Conservation (phyloP, 176 grass and related monocot species). For the Oryza longistaminata region DNA sequence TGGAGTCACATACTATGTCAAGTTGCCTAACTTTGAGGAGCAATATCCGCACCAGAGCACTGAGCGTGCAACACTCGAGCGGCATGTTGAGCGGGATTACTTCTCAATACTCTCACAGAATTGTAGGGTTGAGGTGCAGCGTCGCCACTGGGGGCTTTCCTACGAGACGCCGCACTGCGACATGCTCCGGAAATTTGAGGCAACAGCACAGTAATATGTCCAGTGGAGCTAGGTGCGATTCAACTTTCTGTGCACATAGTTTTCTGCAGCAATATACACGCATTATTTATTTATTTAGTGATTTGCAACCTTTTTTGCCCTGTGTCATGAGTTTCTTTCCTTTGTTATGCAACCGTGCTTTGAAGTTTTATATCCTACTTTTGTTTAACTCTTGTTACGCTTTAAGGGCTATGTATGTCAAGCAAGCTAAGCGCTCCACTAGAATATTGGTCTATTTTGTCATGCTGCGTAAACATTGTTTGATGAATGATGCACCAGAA, state of each 20-base stretch:
- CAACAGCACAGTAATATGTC: constrained; percentile 37
- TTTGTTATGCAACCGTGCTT: neutral
- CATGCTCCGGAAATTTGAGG: constrained; percentile 74
- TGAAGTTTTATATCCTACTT: neutral
- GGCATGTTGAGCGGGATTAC: constrained; percentile 83
- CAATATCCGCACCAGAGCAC: constrained; percentile 79
- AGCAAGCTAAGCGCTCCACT: neutral
- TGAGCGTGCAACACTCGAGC: constrained; percentile 59
- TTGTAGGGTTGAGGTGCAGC: constrained; percentile 83
- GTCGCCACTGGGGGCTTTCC: constrained; percentile 77
- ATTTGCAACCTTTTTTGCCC: neutral
- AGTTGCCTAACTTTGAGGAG: constrained; percentile 76
- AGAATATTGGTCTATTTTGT: neutral
- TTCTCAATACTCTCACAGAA: constrained; percentile 61
- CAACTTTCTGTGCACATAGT: constrained; percentile 20
- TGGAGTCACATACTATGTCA: constrained; percentile 78
- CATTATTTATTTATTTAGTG: neutral
- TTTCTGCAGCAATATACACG: neutral
- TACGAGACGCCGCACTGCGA: constrained; percentile 77
- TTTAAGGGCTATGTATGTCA: neutral
- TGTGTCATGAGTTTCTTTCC: neutral
- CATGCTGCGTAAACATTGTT: neutral
- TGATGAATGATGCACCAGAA: too few relatives aligned
- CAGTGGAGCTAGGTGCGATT: constrained; percentile 41
- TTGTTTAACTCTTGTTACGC: neutral